A percentile compares a stretch with the other conserved stretches of the same genome.
Conservation (phyloP, 2,329 filamentous ascomycete species). For the Cladosporium sp. region DNA sequence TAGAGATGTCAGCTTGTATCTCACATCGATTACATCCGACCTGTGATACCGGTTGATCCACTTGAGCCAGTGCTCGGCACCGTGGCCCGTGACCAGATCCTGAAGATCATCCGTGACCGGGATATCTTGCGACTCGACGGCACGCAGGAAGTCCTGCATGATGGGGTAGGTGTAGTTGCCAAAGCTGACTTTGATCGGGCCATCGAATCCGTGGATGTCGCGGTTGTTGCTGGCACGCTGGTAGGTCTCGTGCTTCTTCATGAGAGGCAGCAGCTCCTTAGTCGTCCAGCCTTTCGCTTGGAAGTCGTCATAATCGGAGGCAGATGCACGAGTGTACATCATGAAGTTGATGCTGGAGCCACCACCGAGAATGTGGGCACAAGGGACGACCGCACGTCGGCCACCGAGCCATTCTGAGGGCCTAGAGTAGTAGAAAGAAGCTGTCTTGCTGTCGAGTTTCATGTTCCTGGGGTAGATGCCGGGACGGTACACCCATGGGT, state of each 20-base stretch:
- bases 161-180: constrained; percentile 27
- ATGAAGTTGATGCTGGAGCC: constrained; percentile 39
- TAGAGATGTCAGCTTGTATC: background rate
- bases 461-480: constrained; percentile 44
- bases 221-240: constrained; percentile 33
- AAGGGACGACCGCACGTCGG: constrained; percentile 35
- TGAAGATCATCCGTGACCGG: constrained; percentile 50
- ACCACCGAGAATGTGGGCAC: constrained; percentile 52
- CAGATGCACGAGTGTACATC: constrained; percentile 22
- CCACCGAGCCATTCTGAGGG: constrained; percentile 37
- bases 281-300: constrained; percentile 17
- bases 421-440: constrained; percentile 46
- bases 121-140: constrained; percentile 67
- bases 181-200: constrained; percentile 16
- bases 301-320: constrained; percentile 20
- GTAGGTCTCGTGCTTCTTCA: constrained; percentile 22
- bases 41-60: constrained; percentile 42
- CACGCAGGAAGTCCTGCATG: constrained; percentile 25
- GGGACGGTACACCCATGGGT: constrained; percentile 64
- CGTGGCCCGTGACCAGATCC: constrained; percentile 23
- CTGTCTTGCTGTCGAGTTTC: constrained; percentile 41
- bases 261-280: constrained; percentile 17
- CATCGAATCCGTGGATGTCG: constrained; percentile 16
- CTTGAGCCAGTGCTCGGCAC: constrained; percentile 45
- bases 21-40: constrained; percentile 10